Evolutionary conservation across 1,284 basidiomycete genomes (phyloP).

Genomic region (Lentinus polychrous): DNA sequence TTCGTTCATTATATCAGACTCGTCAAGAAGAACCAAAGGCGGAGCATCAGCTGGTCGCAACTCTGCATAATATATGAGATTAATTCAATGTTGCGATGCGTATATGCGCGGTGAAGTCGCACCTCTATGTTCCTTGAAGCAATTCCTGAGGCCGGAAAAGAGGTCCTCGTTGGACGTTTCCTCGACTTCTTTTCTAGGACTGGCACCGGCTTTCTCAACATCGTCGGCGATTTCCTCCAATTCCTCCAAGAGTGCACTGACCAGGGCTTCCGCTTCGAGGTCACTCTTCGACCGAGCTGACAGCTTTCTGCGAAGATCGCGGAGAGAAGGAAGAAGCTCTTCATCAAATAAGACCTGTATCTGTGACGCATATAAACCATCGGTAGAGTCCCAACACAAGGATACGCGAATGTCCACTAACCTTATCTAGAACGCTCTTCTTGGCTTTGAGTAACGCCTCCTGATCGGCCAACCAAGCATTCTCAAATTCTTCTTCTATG

Average conservation of each 20-base stretch:
- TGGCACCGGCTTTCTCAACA: conserved; percentile 10
- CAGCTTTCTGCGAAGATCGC: conserved; percentile 9
- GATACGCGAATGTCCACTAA: conserved; percentile 8
- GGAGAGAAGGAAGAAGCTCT: conserved; percentile 11
- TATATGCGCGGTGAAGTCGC: not conserved
- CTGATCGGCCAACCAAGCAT: conserved; percentile 19
- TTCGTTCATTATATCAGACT: conserved; percentile 15
- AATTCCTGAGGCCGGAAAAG: conserved; percentile 8
- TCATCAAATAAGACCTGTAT: conserved; percentile 9
- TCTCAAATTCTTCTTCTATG: conserved; percentile 13
- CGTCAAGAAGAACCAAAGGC: conserved; percentile 18
- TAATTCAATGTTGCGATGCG: not conserved
- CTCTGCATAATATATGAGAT: conserved; percentile 1
- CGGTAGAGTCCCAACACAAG: not conserved
- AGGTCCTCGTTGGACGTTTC: not conserved
- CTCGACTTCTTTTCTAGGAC: not conserved
- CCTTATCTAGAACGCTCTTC: conserved; percentile 16
- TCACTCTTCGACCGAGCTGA: not conserved
- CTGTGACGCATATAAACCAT: conserved; percentile 7
- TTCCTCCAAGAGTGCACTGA: conserved; percentile 22
- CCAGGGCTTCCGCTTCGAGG: conserved; percentile 17
- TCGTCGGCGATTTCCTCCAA: conserved; percentile 22
- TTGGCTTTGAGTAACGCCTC: conserved; percentile 13
- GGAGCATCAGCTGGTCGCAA: conserved; percentile 3
- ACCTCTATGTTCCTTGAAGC: conserved; percentile 16